These are phyloP conservation scores for Ceratocystis alfenasii DNA, from an alignment of 2,329 filamentous ascomycete species.

Conservation along the genomic window DNA sequence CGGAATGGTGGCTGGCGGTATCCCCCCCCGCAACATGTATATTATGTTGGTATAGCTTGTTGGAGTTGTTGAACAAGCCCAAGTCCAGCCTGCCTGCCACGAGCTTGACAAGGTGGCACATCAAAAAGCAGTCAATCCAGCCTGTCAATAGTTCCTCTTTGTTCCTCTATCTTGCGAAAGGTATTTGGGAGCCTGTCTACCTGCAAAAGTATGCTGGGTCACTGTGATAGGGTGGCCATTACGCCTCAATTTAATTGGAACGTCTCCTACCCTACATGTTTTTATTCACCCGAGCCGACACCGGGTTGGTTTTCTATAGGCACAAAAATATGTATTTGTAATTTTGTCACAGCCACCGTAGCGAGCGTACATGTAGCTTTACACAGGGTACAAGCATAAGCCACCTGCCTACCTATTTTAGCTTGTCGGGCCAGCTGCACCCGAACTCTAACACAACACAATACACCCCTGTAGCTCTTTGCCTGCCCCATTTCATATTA, in stretches of 20 bases:
- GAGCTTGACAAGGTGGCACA: neutral
- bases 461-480: neutral
- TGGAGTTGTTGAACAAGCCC: neutral
- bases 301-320: neutral
- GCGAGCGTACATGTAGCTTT: no score
- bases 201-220: no score
- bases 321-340: neutral
- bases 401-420: neutral
- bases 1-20: neutral
- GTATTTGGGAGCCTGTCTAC: neutral
- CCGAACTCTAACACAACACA: neutral
- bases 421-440: neutral
- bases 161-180: neutral
- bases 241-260: no score
- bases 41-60: neutral
- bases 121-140: neutral
- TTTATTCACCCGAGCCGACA: neutral
- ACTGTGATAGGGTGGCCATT: no score
- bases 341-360: neutral
- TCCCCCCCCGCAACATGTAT: neutral
- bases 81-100: neutral
- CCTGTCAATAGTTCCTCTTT: neutral
- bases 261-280: no score
- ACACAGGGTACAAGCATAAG: no score
- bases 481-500: neutral